phyloP scores from a whole-genome alignment of 768 basidiomycete genomes.

The Daedalea quercina region DNA sequence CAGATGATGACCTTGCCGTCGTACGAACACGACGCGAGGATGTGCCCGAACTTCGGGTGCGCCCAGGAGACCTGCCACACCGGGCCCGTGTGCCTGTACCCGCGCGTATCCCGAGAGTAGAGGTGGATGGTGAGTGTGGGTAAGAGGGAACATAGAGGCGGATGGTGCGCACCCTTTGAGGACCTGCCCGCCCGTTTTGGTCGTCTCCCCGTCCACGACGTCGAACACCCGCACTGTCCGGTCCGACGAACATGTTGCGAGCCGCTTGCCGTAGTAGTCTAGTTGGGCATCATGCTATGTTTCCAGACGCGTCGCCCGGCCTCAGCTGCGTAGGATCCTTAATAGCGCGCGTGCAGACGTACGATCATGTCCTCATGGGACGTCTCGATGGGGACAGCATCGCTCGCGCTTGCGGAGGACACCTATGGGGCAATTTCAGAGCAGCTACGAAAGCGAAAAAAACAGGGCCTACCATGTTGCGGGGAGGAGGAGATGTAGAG shows the following conservation, averaged over 20 bases:
- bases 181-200: constrained; percentile 60
- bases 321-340: background rate
- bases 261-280: constrained; percentile 94
- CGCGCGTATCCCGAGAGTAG: background rate
- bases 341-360: constrained; percentile 22
- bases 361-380: constrained; percentile 99
- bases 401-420: constrained; percentile 12
- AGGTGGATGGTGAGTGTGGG: background rate
- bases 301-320: background rate
- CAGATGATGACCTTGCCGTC: constrained; percentile 98
- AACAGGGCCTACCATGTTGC: no score
- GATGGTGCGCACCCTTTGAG: constrained; percentile 61
- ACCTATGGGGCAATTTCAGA: constrained; percentile 3
- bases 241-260: constrained; percentile 96
- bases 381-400: constrained; percentile 83
- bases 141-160: background rate
- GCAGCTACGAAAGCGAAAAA: no score
- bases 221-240: constrained; percentile 94
- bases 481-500: no score
- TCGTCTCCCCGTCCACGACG: constrained; percentile 81
- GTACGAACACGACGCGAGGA: constrained; percentile 97
- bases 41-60: constrained; percentile 94
- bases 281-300: constrained; percentile 95
- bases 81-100: constrained; percentile 82
- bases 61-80: constrained; percentile 99